Conservation (phyloP, 1,284 basidiomycete genomes). For the Moniliophthora roreri region DNA sequence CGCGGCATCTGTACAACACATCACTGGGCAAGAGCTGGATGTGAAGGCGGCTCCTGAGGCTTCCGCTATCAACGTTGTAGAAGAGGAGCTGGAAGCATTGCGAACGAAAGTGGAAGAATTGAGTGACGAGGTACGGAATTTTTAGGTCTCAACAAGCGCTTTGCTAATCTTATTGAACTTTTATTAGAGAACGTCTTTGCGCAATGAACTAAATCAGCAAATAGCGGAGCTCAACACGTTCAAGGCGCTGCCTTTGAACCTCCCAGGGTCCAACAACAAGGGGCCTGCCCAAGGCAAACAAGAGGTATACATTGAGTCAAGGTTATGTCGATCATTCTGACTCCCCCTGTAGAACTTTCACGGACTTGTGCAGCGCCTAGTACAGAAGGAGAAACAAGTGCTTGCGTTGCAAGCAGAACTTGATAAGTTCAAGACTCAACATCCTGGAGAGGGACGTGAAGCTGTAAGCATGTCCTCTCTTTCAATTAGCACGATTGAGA, state of each 20-base stretch:
- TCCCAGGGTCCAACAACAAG: conserved; percentile 35
- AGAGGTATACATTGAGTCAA: conserved; percentile 41
- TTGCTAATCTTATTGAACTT: not conserved
- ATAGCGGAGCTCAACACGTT: conserved; percentile 67
- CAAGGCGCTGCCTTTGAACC: conserved; percentile 47
- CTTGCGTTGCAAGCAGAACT: conserved; percentile 73
- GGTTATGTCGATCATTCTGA: not conserved
- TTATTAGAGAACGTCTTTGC: conserved; percentile 49
- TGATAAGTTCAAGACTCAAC: conserved; percentile 59
- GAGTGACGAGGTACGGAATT: conserved; percentile 57
- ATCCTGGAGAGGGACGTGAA: conserved; percentile 55
- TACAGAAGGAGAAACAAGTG: conserved; percentile 85
- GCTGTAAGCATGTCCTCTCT: conserved; percentile 41
- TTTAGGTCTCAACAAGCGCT: not conserved
- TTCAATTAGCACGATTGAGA: conserved; percentile 7
- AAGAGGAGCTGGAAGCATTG: conserved; percentile 64
- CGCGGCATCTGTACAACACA: conserved; percentile 59
- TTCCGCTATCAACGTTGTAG: conserved; percentile 43
- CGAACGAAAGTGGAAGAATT: conserved; percentile 59
- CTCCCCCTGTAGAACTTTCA: conserved; percentile 52
- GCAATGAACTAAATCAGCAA: conserved; percentile 55
- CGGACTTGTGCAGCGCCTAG: conserved; percentile 79
- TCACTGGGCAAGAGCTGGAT: conserved; percentile 67
- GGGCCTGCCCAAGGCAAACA: conserved; percentile 43
- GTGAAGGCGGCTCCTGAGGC: conserved; percentile 46